Conservation (phyloP, 2,329 filamentous ascomycete species). For the Ophiostoma himal-ulmi region DNA sequence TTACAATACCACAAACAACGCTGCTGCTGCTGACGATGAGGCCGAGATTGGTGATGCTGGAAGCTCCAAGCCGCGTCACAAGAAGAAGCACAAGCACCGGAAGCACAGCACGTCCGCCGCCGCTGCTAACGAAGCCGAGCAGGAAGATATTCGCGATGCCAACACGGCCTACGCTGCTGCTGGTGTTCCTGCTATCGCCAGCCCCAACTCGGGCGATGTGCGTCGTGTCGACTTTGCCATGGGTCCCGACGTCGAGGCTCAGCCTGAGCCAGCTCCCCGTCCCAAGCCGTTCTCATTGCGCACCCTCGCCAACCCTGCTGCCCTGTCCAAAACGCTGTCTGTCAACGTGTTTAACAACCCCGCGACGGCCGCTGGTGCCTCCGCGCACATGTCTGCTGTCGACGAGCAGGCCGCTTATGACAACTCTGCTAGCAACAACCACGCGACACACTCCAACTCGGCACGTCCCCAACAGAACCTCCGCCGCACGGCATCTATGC, state of each 20-base stretch:
- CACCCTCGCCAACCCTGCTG: slow-evolving; percentile 39
- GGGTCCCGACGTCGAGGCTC: slow-evolving; percentile 31
- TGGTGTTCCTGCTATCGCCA: background rate
- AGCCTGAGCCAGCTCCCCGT: slow-evolving; percentile 31
- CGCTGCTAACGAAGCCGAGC: background rate
- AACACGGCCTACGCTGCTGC: slow-evolving; percentile 1
- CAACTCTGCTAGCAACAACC: background rate
- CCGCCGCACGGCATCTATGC: slow-evolving; percentile 53
- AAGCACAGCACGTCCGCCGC: slow-evolving; percentile 20
- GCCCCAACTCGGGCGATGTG: slow-evolving; percentile 22
- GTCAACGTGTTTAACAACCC: slow-evolving; percentile 50
- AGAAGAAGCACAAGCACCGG: slow-evolving; percentile 37
- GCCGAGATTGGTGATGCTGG: slow-evolving; percentile 24
- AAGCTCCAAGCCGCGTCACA: slow-evolving; percentile 23
- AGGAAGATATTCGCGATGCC: background rate
- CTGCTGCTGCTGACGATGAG: slow-evolving; percentile 25
- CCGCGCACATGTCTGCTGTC: background rate
- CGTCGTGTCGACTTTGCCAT: slow-evolving; percentile 43
- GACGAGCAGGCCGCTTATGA: background rate
- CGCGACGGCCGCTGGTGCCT: background rate
- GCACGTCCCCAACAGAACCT: slow-evolving; percentile 22
- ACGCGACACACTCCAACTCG: background rate
- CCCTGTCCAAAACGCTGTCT: slow-evolving; percentile 49
- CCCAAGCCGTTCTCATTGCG: slow-evolving; percentile 37
- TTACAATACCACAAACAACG: background rate